These are phyloP conservation scores for Papilionanthe hybrid DNA, from an alignment of 116 monocot species.

Conservation along the genomic window DNA sequence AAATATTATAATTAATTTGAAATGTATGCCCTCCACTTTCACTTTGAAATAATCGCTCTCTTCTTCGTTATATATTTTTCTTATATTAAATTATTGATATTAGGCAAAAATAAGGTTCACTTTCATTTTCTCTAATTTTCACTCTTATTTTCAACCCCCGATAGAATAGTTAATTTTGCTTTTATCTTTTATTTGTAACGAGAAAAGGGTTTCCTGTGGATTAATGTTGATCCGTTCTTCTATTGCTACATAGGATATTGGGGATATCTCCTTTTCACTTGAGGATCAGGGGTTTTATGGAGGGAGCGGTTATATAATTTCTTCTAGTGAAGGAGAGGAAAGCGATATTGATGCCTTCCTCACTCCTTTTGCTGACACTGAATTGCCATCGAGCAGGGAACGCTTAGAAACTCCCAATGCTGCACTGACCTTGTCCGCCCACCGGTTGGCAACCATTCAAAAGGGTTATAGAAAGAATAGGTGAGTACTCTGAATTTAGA, in stretches of 20 bases:
- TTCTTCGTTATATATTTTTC: background rate
- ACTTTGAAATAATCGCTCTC: background rate
- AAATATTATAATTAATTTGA: background rate
- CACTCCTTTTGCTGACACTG: conserved; percentile 21
- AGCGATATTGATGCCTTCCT: conserved; percentile 25
- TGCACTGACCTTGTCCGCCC: conserved; percentile 27
- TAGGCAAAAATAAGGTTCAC: too few relatives aligned
- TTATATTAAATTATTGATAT: too few relatives aligned
- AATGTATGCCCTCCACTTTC: background rate
- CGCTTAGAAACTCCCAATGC: conserved; percentile 11
- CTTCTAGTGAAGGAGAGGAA: conserved; percentile 36
- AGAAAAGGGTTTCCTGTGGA: background rate
- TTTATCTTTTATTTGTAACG: background rate
- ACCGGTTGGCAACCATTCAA: conserved; percentile 31
- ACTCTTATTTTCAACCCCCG: background rate
- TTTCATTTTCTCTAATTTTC: background rate
- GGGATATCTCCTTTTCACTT: conserved; percentile 8
- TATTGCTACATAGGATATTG: conserved; percentile 14
- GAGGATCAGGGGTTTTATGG: conserved; percentile 9
- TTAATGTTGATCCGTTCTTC: background rate
- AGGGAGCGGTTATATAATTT: conserved; percentile 15
- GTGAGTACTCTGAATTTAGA: conserved; percentile 3
- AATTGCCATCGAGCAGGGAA: conserved; percentile 19
- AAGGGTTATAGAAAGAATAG: conserved; percentile 26
- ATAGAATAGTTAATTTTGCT: background rate